phyloP scores from a whole-genome alignment of 192 early-diverging fungal genomes.

The Coemansia sp. region DNA sequence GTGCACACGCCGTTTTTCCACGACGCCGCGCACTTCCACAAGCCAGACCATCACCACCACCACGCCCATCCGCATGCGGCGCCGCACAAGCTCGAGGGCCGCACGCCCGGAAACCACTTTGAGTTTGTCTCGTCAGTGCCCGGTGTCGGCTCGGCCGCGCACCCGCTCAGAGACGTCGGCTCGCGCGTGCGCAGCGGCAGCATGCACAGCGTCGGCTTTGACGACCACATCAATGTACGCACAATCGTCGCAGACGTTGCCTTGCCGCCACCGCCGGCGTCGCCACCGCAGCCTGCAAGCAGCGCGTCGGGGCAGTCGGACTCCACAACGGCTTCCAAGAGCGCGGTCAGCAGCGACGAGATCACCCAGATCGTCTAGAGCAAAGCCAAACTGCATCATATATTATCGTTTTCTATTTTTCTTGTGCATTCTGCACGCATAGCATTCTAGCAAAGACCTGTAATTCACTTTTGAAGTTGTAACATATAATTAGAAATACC shows the following conservation, averaged over 20 bases:
- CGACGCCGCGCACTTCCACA: not conserved
- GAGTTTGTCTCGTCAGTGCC: constrained; percentile 25
- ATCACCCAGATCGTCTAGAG: constrained; percentile 5
- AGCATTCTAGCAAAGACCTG: too few species aligned
- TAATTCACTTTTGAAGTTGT: too few species aligned
- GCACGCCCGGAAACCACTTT: constrained; percentile 31
- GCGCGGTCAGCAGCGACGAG: constrained; percentile 7
- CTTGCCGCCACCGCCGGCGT: constrained; percentile 1
- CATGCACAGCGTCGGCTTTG: constrained; percentile 7
- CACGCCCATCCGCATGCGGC: constrained; percentile 6
- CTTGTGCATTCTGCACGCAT: not conserved
- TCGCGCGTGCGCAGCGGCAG: constrained; percentile 5
- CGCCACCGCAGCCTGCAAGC: not conserved
- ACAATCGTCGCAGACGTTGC: not conserved
- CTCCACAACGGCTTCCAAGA: constrained; percentile 2
- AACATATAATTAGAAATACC: not conserved
- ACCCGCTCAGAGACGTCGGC: not conserved
- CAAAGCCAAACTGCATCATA: not conserved
- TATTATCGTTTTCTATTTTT: not conserved
- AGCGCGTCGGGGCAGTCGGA: not conserved
- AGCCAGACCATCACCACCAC: not conserved
- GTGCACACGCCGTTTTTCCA: constrained; percentile 21
- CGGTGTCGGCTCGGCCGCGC: not conserved
- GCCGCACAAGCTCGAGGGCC: constrained; percentile 10
- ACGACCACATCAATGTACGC: constrained; percentile 6